Conservation (phyloP, 768 basidiomycete species). For the Rhodocollybia butyracea region DNA sequence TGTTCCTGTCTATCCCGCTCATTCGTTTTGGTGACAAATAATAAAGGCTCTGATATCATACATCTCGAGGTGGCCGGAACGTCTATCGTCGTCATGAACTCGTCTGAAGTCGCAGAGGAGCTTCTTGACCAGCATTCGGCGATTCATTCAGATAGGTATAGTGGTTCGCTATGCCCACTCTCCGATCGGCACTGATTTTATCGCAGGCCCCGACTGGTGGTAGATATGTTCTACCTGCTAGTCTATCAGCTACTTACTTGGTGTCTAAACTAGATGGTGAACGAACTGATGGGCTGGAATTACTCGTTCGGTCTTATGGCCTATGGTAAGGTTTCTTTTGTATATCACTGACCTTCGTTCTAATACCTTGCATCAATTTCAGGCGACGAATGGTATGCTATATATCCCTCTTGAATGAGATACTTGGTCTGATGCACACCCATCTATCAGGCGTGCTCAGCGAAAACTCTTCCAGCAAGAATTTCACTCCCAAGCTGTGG, state of each 20-base stretch:
- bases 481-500: conserved; percentile 16
- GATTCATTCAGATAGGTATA: conserved; percentile 34
- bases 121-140: conserved; percentile 32
- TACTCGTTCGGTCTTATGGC: conserved; percentile 18
- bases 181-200: too few species aligned
- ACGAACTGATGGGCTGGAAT: conserved; percentile 19
- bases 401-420: neutral
- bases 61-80: conserved; percentile 22
- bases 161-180: too few species aligned
- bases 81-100: conserved; percentile 29
- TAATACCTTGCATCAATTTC: too few species aligned
- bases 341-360: neutral
- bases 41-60: conserved; percentile 22
- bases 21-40: too few species aligned
- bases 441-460: conserved; percentile 19
- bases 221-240: too few species aligned
- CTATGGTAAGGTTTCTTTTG: conserved; percentile 12
- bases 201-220: conserved; percentile 10
- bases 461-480: conserved; percentile 20
- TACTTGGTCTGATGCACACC: neutral
- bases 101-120: conserved; percentile 26
- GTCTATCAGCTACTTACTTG: conserved; percentile 1
- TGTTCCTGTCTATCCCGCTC: neutral
- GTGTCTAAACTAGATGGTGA: too few species aligned
- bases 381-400: conserved; percentile 16